Conservation (phyloP, 768 basidiomycete species). For the Boletus vermiculosoides region DNA sequence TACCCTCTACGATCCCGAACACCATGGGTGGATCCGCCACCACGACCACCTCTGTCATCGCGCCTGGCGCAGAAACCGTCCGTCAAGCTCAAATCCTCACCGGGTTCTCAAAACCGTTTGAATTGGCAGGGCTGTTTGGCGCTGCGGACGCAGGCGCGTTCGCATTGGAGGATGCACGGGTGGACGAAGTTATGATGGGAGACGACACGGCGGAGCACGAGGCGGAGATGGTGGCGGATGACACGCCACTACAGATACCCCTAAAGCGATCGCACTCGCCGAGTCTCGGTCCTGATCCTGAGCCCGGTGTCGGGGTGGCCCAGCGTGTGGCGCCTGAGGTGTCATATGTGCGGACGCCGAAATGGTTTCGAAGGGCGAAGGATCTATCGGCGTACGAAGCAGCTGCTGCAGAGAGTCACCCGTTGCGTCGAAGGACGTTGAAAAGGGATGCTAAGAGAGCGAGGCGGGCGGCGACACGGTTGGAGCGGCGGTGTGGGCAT, state of each 20-base stretch:
- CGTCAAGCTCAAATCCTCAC: constrained; percentile 79
- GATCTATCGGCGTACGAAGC: constrained; percentile 54
- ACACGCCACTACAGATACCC: constrained; percentile 32
- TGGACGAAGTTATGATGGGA: constrained; percentile 38
- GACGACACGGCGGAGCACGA: constrained; percentile 40
- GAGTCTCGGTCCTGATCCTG: not conserved
- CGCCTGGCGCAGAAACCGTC: constrained; percentile 75
- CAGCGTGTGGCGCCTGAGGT: not conserved
- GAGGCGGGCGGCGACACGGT: constrained; percentile 47
- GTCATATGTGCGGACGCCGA: constrained; percentile 38
- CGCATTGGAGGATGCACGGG: constrained; percentile 26
- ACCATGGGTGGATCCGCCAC: constrained; percentile 35
- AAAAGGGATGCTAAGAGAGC: constrained; percentile 66
- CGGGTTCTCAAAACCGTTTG: constrained; percentile 74
- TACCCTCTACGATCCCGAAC: constrained; percentile 46
- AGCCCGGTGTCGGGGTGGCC: not conserved
- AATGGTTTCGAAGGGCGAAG: constrained; percentile 58
- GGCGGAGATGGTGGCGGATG: constrained; percentile 41
- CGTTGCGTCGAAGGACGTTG: constrained; percentile 55
- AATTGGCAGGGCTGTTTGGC: constrained; percentile 76
- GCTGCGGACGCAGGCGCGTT: constrained; percentile 82
- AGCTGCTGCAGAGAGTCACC: constrained; percentile 41
- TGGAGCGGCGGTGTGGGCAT: constrained; percentile 2
- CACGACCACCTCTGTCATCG: constrained; percentile 33
- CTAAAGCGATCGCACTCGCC: constrained; percentile 26